phyloP scores from a whole-genome alignment of 139 green algal genomes.

The Picochlorum costavermella region DNA sequence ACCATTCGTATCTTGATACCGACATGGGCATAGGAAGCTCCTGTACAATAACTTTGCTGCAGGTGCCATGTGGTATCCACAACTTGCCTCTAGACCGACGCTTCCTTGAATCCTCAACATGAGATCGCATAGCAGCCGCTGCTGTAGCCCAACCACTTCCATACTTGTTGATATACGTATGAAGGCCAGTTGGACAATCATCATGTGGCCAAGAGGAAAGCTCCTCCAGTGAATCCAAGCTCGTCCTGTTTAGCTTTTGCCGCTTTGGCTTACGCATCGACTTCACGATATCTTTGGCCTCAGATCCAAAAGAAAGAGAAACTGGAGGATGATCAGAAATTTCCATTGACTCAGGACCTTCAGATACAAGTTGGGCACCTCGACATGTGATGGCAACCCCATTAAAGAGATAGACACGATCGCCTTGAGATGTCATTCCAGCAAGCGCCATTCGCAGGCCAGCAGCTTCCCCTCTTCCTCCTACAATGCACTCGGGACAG shows the following conservation, averaged over 20 bases:
- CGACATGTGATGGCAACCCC: constrained; percentile 20
- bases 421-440: constrained; percentile 5
- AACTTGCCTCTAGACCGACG: constrained; percentile 9
- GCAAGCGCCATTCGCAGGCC: constrained; percentile 38
- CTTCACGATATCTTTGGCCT: constrained; percentile 10
- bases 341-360: constrained; percentile 24
- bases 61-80: constrained; percentile 19
- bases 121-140: constrained; percentile 5
- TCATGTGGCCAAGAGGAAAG: constrained; percentile 13
- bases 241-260: constrained; percentile 17
- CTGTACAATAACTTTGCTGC: constrained; percentile 16
- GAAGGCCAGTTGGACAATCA: constrained; percentile 7
- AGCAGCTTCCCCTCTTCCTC: constrained; percentile 47
- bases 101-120: constrained; percentile 30
- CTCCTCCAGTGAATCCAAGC: constrained; percentile 19
- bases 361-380: constrained; percentile 8
- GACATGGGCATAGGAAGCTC: constrained; percentile 35
- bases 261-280: constrained; percentile 8
- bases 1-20: constrained; percentile 33
- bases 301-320: constrained; percentile 5
- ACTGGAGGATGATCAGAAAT: constrained; percentile 6
- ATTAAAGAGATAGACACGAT: constrained; percentile 28
- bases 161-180: constrained; percentile 49
- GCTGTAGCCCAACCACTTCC: constrained; percentile 35
- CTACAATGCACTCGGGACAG: constrained; percentile 58